These are phyloP conservation scores for Hippophae gyantsensis DNA, from an alignment of 306 rosid species.

Conservation along the genomic window DNA sequence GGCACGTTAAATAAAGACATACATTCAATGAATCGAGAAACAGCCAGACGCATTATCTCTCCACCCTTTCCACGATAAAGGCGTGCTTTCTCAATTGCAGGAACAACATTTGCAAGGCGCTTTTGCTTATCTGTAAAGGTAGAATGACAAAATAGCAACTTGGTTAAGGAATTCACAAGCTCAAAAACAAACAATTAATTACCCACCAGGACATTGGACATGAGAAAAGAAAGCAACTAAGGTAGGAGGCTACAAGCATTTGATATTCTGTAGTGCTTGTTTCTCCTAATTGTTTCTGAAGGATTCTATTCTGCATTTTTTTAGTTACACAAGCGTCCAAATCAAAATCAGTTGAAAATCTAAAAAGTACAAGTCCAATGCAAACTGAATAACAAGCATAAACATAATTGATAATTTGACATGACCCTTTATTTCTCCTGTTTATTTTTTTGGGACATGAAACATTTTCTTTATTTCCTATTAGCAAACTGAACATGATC, in stretches of 20 bases:
- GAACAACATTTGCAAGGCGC: conserved; percentile 64
- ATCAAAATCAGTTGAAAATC: too few relatives aligned
- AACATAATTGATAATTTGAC: too few relatives aligned
- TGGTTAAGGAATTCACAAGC: background rate
- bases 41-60: conserved; percentile 93
- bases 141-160: too few relatives aligned
- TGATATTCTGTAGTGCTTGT: too few relatives aligned
- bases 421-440: too few relatives aligned
- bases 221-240: conserved; percentile 1
- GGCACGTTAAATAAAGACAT: conserved; percentile 47
- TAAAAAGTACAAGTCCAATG: too few relatives aligned
- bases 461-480: background rate
- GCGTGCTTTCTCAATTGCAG: conserved; percentile 84
- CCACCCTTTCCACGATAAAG: conserved; percentile 98
- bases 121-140: conserved; percentile 56
- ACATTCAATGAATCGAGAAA: conserved; percentile 81
- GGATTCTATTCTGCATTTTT: too few relatives aligned
- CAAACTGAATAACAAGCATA: too few relatives aligned
- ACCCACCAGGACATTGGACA: background rate
- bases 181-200: background rate
- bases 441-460: background rate
- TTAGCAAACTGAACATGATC: conserved; percentile 14
- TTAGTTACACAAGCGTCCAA: too few relatives aligned
- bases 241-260: too few relatives aligned
- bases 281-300: too few relatives aligned